phyloP scores from a whole-genome alignment of 345 rosid species.

The Citrus hindsii region DNA sequence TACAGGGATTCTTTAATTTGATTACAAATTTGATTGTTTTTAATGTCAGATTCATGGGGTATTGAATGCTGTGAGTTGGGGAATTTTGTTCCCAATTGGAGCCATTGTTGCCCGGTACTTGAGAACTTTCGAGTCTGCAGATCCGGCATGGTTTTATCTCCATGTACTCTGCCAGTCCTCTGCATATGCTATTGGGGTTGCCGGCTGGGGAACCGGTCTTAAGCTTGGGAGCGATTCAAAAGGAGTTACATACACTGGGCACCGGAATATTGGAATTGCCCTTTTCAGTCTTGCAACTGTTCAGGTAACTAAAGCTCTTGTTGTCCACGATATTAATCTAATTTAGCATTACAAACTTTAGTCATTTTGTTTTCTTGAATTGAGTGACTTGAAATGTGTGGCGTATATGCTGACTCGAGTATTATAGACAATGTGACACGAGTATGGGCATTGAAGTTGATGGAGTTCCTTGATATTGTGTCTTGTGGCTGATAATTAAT shows the following conservation, averaged over 20 bases:
- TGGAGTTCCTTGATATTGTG: not conserved
- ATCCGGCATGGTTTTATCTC: slow-evolving; percentile 87
- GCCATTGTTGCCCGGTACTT: slow-evolving; percentile 67
- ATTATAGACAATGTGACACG: not conserved
- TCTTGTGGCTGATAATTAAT: not conserved
- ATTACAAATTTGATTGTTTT: not conserved
- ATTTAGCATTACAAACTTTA: too few relatives aligned
- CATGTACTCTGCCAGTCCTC: slow-evolving; percentile 69
- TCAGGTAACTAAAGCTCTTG: slow-evolving; percentile 45
- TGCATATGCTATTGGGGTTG: slow-evolving; percentile 72
- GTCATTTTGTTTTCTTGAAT: not conserved
- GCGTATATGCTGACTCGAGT: not conserved
- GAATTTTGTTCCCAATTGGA: slow-evolving; percentile 73
- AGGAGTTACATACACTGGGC: slow-evolving; percentile 32
- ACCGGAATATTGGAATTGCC: slow-evolving; percentile 69
- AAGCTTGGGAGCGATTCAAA: slow-evolving; percentile 74
- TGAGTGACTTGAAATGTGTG: not conserved
- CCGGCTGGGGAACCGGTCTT: slow-evolving; percentile 91
- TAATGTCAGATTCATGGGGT: slow-evolving; percentile 71
- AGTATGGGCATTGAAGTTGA: not conserved
- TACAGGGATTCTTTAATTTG: not conserved
- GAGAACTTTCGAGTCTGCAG: slow-evolving; percentile 64
- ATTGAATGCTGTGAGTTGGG: slow-evolving; percentile 88
- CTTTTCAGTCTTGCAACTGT: slow-evolving; percentile 67
- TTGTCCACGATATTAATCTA: not conserved